A percentile compares a stretch with the other conserved stretches of the same genome.
Conservation (phyloP, 139 green algal species). For the Chloropicon primus region DNA sequence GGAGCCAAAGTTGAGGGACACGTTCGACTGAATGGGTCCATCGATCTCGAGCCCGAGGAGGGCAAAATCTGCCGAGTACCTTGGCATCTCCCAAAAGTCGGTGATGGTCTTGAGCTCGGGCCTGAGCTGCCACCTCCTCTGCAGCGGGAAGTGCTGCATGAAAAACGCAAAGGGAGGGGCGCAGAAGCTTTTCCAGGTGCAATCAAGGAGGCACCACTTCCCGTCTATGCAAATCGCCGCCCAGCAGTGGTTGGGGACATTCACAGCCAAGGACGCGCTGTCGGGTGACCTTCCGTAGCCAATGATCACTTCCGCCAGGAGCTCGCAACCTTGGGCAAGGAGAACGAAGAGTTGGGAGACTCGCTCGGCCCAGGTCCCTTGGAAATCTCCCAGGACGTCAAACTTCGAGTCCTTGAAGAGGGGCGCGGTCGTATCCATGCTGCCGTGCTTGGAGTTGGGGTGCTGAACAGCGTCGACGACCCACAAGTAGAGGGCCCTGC, state of each 20-base stretch:
- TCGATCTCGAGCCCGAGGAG: neutral
- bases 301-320: constrained; percentile 28
- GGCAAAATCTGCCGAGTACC: neutral
- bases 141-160: constrained; percentile 34
- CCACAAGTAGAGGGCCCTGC: constrained; percentile 34
- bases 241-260: constrained; percentile 50
- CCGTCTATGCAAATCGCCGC: constrained; percentile 24
- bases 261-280: neutral
- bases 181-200: constrained; percentile 27
- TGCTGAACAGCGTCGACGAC: constrained; percentile 14
- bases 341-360: constrained; percentile 27
- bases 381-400: neutral
- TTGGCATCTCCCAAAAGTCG: constrained; percentile 7
- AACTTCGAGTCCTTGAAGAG: constrained; percentile 1
- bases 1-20: neutral
- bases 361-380: constrained; percentile 38
- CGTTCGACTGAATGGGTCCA: neutral
- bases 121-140: constrained; percentile 41
- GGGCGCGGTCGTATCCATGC: neutral
- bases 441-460: neutral
- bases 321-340: constrained; percentile 22
- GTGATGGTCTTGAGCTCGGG: constrained; percentile 3
- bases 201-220: constrained; percentile 42
- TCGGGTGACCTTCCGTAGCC: neutral
- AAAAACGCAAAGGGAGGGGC: constrained; percentile 31